Percentiles rank a stretch among this genome's conserved stretches.
Evolutionary conservation across 148 eudicot genomes (phyloP).

Genomic region (Heliosperma pusillum): DNA sequence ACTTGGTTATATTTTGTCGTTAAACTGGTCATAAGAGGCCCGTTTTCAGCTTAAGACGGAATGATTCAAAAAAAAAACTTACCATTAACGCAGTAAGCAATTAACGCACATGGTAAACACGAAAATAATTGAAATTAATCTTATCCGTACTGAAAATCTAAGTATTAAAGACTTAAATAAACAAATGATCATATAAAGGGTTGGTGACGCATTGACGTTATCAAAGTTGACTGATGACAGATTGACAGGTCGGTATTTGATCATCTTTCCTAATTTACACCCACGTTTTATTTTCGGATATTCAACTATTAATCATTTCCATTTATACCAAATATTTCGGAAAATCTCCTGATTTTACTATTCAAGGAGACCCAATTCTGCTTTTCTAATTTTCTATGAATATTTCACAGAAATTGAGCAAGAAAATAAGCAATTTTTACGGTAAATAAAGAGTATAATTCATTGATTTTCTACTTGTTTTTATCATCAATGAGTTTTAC

Average conservation of each 20-base stretch:
- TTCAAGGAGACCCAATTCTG: neutral
- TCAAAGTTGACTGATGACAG: slow-evolving; percentile 13
- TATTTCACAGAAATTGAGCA: neutral
- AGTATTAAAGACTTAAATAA: no score
- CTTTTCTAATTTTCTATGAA: neutral
- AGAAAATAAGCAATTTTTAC: neutral
- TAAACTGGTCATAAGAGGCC: no score
- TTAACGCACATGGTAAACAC: no score
- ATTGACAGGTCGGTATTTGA: slow-evolving; percentile 14
- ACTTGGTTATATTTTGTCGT: no score
- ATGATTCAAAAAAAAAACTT: no score
- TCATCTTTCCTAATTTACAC: slow-evolving; percentile 18
- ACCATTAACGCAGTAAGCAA: no score
- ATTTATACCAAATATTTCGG: no score
- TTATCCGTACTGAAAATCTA: no score
- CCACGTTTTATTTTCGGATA: slow-evolving; percentile 27
- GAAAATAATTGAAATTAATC: no score
- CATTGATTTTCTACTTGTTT: slow-evolving; percentile 12
- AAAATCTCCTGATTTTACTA: neutral
- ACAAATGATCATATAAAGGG: no score
- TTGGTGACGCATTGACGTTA: slow-evolving; percentile 10
- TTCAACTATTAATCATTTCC: neutral
- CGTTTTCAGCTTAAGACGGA: no score
- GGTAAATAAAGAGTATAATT: neutral
- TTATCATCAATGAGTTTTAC: no score